A percentile compares a stretch with the other conserved stretches of the same genome.
Evolutionary conservation across 305 asterid genomes (phyloP).

Genomic region (Petunia hybrid): DNA sequence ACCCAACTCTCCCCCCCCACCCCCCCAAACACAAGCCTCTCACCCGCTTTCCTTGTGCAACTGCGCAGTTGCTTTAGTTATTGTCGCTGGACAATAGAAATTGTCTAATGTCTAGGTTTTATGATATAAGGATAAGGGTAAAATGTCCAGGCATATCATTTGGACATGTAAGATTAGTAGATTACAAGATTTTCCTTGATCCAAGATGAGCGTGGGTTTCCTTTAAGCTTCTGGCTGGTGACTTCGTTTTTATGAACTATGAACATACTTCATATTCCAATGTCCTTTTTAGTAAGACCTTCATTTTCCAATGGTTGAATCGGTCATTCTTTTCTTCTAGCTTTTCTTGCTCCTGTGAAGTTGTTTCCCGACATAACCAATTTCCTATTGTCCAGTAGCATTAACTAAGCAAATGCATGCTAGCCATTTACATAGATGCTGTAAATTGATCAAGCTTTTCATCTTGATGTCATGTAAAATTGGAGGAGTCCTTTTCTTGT

Average conservation of each 20-base stretch:
- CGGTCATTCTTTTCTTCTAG: background rate
- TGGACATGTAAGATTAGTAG: constrained; percentile 8
- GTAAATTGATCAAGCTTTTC: constrained; percentile 2
- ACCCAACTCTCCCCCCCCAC: background rate
- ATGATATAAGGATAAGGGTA: background rate
- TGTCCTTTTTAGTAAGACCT: background rate
- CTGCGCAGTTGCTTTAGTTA: constrained; percentile 25
- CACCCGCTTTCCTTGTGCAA: background rate
- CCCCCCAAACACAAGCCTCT: background rate
- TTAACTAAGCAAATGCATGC: constrained; percentile 14
- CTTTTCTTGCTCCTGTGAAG: constrained; percentile 20
- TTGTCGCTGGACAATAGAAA: background rate
- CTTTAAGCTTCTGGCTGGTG: background rate
- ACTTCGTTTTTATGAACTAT: background rate
- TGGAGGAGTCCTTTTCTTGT: constrained; percentile 6
- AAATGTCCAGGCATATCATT: constrained; percentile 12
- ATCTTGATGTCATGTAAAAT: background rate
- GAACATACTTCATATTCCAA: constrained; percentile 17
- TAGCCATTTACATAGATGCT: background rate
- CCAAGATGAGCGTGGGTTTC: constrained; percentile 5
- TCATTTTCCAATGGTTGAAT: constrained; percentile 22
- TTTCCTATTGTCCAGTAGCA: constrained; percentile 2
- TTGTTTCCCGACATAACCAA: background rate
- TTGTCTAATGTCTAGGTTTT: constrained; percentile 10
- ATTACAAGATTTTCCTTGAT: constrained; percentile 10